Evolutionary conservation across 176 grass and related monocot species (phyloP), one percentile per base, ranked within the genome.

Genomic region (Secale cereale): DNA sequence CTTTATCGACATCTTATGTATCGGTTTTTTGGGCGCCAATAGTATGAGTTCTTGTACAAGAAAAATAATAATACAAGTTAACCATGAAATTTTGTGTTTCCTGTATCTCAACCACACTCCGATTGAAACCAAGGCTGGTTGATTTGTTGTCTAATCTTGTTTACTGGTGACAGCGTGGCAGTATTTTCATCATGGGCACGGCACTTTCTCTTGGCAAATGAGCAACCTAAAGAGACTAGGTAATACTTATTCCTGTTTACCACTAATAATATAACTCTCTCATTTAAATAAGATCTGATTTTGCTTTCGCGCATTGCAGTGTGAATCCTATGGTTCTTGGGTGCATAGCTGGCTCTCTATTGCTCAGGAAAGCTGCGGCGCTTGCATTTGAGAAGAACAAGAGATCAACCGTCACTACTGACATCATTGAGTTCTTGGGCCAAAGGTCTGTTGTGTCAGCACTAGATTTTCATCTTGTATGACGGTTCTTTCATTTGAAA

Each of bases 261-360:
- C 46, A 17, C 12, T 74, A 73, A n/a, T 67, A 73, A n/a, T 59
- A 13, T 31, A 19, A 71, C 40, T 90, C 25, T 20, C n/a, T 57
- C 14, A 36, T 59, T 8, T 75, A 64, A 75, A 31, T 11, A 31
- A 72, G 59, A 13, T 59, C 56, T 36, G 31, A 4, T 36, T 81
- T 31, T 22, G 5, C 79, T 28, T 26, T 82, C 4, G 10, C 79
- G 54, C 8, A 29, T 50, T 80, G 43, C 78, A 98, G 96, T 39
- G 74, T 92, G 23, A 98, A 98, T 86, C 89, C 96, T 27, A 95
- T 94, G 93, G 82, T 91, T 4, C 93, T 98, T 48, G 93, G 93
- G 30, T 92, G 93, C 74, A 88, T 98, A 59, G 91, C 91, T 33
- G 93, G 91, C 30, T 95, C 93, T 74, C 69, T 91, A 70, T 81